Conservation (phyloP, 2,329 filamentous ascomycete species). For the Whalleya microplaca region DNA sequence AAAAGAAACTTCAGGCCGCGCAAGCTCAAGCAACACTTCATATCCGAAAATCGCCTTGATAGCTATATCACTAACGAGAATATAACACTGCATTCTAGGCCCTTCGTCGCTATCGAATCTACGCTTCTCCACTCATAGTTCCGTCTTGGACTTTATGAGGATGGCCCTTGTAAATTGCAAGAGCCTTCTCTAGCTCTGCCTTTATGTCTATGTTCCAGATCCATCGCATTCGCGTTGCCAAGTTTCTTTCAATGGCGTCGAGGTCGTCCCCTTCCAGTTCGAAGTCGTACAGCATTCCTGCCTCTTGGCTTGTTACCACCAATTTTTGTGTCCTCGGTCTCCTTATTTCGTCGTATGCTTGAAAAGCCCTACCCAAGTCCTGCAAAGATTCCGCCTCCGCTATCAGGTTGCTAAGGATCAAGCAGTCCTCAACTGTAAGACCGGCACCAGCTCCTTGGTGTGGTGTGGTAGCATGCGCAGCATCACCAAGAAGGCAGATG, state of each 20-base stretch:
- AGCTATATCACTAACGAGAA: no score
- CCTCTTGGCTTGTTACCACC: constrained; percentile 53
- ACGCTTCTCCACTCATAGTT: neutral
- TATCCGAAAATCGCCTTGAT: no score
- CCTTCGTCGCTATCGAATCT: neutral
- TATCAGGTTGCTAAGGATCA: constrained; percentile 47
- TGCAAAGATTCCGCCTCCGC: constrained; percentile 39
- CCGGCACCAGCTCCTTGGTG: constrained; percentile 63
- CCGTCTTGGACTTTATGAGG: neutral
- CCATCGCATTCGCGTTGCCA: constrained; percentile 39
- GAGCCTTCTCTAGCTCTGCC: constrained; percentile 42
- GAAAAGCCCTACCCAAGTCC: constrained; percentile 50
- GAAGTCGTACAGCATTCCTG: constrained; percentile 49
- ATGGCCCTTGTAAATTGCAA: constrained; percentile 35
- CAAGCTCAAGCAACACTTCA: no score
- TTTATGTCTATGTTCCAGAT: constrained; percentile 42
- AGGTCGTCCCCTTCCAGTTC: constrained; percentile 41
- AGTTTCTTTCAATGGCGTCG: constrained; percentile 40
- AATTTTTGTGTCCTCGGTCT: constrained; percentile 53
- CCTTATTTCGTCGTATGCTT: constrained; percentile 54
- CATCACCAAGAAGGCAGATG: constrained; percentile 60
- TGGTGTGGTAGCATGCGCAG: constrained; percentile 65
- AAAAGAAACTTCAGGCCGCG: no score
- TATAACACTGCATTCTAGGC: no score
- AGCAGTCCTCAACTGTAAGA: constrained; percentile 58